A percentile compares a stretch with the other conserved stretches of the same genome.
Evolutionary conservation across 1,284 basidiomycete species (phyloP).

Genomic region (Cryptococcus hybrid): DNA sequence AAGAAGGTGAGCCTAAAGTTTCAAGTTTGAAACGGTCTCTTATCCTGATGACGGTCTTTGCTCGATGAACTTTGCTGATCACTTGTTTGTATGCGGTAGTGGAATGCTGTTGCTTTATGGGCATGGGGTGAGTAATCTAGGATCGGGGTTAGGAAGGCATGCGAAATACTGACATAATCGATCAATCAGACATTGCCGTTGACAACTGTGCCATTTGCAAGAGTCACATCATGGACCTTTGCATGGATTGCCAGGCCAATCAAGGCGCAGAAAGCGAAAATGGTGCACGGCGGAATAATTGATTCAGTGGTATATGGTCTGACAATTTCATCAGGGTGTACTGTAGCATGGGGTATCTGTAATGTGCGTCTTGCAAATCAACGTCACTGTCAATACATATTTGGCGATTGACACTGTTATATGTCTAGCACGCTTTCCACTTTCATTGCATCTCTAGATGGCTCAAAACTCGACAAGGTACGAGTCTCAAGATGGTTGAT

Average conservation of each 20-base stretch:
- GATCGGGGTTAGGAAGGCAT: background rate
- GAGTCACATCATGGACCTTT: slow-evolving; percentile 98
- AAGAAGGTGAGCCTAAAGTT: slow-evolving; percentile 69
- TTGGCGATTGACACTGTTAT: background rate
- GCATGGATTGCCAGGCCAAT: slow-evolving; percentile 98
- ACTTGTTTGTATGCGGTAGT: slow-evolving; percentile 56
- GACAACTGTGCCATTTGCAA: slow-evolving; percentile 96
- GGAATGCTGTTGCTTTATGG: slow-evolving; percentile 95
- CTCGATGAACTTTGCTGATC: slow-evolving; percentile 11
- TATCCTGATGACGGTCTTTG: background rate
- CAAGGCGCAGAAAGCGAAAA: slow-evolving; percentile 88
- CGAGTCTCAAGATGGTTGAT: slow-evolving; percentile 9
- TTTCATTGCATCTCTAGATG: slow-evolving; percentile 99
- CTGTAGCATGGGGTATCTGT: slow-evolving; percentile 98
- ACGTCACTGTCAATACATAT: background rate
- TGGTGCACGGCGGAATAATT: slow-evolving; percentile 15
- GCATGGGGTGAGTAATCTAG: slow-evolving; percentile 73
- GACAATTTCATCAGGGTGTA: slow-evolving; percentile 64
- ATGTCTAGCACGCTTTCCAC: slow-evolving; percentile 93
- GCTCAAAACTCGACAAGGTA: slow-evolving; percentile 91
- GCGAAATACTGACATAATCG: background rate
- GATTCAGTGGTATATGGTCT: background rate
- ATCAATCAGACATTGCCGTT: slow-evolving; percentile 75
- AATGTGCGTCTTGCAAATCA: slow-evolving; percentile 64
- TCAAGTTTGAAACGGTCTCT: background rate